Evolutionary conservation across 805 yeast genomes (phyloP).

Genomic region (Pichia thaimueangensis): DNA sequence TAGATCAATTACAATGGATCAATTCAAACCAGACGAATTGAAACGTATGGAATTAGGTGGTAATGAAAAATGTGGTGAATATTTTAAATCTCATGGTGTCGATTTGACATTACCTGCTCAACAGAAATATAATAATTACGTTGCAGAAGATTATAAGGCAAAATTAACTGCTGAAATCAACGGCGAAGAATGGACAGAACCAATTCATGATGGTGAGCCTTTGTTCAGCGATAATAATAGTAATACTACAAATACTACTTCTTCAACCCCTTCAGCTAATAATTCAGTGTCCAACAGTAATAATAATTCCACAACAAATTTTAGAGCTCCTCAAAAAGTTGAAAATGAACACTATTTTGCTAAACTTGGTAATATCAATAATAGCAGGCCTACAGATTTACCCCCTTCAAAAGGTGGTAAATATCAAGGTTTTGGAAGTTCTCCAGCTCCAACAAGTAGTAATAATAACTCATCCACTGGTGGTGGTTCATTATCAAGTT

Average conservation of each 20-base stretch:
- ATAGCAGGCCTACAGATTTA: slow-evolving; percentile 62
- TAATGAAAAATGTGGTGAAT: slow-evolving; percentile 65
- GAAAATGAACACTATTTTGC: slow-evolving; percentile 81
- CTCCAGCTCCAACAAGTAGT: slow-evolving; percentile 42
- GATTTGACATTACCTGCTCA: slow-evolving; percentile 58
- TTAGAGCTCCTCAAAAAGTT: slow-evolving; percentile 30
- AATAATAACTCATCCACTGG: slow-evolving; percentile 9
- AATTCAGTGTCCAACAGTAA: neutral
- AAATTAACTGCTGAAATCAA: slow-evolving; percentile 69
- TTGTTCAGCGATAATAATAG: slow-evolving; percentile 18
- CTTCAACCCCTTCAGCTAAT: neutral
- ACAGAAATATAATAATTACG: slow-evolving; percentile 76
- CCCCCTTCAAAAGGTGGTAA: slow-evolving; percentile 95
- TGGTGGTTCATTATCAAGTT: slow-evolving; percentile 42
- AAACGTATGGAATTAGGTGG: slow-evolving; percentile 93
- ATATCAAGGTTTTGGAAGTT: slow-evolving; percentile 85
- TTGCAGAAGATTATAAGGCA: slow-evolving; percentile 92
- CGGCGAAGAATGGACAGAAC: slow-evolving; percentile 62
- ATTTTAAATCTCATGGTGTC: slow-evolving; percentile 66
- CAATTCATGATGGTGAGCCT: slow-evolving; percentile 47
- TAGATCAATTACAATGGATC: slow-evolving; percentile 96
- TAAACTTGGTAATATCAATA: slow-evolving; percentile 66
- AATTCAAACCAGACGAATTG: slow-evolving; percentile 89
- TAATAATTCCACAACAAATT: neutral
- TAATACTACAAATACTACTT: neutral